Percentiles rank a stretch among this genome's conserved stretches.
phyloP scores from a whole-genome alignment of 2,329 filamentous ascomycete species.

The Domatiomyces globalis region DNA sequence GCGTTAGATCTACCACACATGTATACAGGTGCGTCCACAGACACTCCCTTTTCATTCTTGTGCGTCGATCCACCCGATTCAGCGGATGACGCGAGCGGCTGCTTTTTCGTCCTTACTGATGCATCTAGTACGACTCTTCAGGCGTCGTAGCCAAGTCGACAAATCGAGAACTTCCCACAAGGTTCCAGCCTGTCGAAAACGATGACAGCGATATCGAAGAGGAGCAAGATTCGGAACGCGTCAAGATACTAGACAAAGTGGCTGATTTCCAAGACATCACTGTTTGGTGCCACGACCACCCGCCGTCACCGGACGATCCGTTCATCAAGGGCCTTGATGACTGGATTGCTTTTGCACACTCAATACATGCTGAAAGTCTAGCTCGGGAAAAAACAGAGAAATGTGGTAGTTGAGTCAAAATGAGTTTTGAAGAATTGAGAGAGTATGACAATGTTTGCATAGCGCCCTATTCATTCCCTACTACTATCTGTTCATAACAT shows the following conservation, averaged over 20 bases:
- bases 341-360: slow-evolving; percentile 61
- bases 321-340: slow-evolving; percentile 65
- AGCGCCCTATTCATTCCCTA: not conserved
- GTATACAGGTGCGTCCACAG: slow-evolving; percentile 41
- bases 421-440: not conserved
- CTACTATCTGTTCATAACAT: not conserved
- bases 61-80: too few species aligned
- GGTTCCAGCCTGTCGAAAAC: slow-evolving; percentile 12
- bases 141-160: slow-evolving; percentile 45
- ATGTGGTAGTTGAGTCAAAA: not conserved
- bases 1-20: slow-evolving; percentile 52
- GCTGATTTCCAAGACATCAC: slow-evolving; percentile 60
- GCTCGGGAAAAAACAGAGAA: not conserved
- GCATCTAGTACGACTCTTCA: slow-evolving; percentile 12
- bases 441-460: not conserved
- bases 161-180: slow-evolving; percentile 1
- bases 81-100: not conserved
- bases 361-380: slow-evolving; percentile 34
- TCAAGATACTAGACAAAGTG: slow-evolving; percentile 45
- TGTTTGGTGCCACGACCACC: slow-evolving; percentile 69
- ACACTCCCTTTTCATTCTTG: not conserved
- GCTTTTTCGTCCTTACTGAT: not conserved
- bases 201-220: slow-evolving; percentile 31
- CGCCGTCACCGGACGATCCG: slow-evolving; percentile 50
- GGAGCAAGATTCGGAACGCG: slow-evolving; percentile 35